A percentile compares a stretch with the other conserved stretches of the same genome.
Evolutionary conservation across 208 protist species (phyloP).

Genomic region (Herpetomonas tarakana): DNA sequence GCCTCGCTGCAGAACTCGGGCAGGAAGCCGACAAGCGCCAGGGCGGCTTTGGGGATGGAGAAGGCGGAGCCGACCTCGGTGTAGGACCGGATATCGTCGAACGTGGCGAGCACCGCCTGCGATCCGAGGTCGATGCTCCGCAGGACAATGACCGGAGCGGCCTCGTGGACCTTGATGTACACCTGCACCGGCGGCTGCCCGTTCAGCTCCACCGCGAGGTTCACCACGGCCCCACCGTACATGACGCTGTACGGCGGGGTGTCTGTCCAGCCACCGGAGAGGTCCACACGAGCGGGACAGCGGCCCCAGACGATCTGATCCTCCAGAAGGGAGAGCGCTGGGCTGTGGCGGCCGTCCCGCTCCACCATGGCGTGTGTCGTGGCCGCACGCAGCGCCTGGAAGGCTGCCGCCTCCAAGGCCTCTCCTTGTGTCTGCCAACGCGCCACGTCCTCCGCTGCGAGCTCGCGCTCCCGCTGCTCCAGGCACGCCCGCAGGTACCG

Average conservation of each 20-base stretch:
- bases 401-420: constrained; percentile 15
- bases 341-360: constrained; percentile 15
- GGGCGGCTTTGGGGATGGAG: constrained; percentile 59
- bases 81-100: constrained; percentile 42
- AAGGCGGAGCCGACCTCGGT: constrained; percentile 35
- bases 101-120: constrained; percentile 19
- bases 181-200: constrained; percentile 46
- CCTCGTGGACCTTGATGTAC: constrained; percentile 27
- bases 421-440: constrained; percentile 3
- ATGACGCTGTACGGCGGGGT: constrained; percentile 57
- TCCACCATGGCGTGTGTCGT: constrained; percentile 12
- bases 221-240: constrained; percentile 54
- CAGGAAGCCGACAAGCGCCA: constrained; percentile 50
- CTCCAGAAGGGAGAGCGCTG: constrained; percentile 21
- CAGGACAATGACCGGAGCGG: constrained; percentile 21
- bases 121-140: constrained; percentile 41
- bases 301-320: constrained; percentile 51
- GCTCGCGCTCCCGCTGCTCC: background rate
- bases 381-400: constrained; percentile 16
- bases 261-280: constrained; percentile 65
- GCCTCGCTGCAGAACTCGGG: constrained; percentile 28
- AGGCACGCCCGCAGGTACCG: background rate
- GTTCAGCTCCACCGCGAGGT: constrained; percentile 54
- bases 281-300: constrained; percentile 48
- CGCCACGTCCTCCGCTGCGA: background rate